Evolutionary conservation across 805 yeast genomes (phyloP), one percentile per base, ranked within the genome.

Genomic region (Suhomyces faveliae): DNA sequence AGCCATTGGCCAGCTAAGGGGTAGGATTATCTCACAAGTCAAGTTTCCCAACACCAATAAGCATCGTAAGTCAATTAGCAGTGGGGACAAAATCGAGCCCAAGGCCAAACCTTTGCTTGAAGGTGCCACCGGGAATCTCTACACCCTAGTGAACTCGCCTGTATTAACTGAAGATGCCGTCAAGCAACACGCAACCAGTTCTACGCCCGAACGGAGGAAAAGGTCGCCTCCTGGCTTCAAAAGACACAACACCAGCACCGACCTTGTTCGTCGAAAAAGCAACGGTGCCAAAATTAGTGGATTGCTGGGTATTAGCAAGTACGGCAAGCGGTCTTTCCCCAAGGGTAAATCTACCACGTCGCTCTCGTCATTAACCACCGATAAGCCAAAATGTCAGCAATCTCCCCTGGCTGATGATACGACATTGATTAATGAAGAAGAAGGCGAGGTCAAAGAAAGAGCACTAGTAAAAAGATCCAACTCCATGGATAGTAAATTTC

Each of bases 1-100:
- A 49, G 86, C 94, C 7, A 89, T 94, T 7, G 74, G 84, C n/a
- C 60, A 66, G 7, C 63, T 90, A 46, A 75, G 89, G 53, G 83
- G 87, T 5, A 72, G 85, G 51, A 69, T 84, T 22, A 78, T 85
- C 11, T 56, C 73, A 0, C 61, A 68, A 13, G 56, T 60, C 2
- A 57, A 47, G 17, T 21, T 20, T 37, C 37, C 33, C 17, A 21
- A 24, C 12, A 24, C 12, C 30, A 27, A 27, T 15, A 49, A 45
- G 35, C 49, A 40, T 21, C 29, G 42, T 8, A 44, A 43, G 38
- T 19, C 19, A 10, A 40, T 27, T 21, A 42, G 44, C 13, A 37
- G 25, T 10, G 40, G 40, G 20, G 40, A 37, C 20, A 37, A 37
- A 21, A 15, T n/a, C 6, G 25, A 41, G 17, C 9, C 17, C 15